Conservation (phyloP, 2,329 filamentous ascomycete genomes). For the Xylariales sp. region DNA sequence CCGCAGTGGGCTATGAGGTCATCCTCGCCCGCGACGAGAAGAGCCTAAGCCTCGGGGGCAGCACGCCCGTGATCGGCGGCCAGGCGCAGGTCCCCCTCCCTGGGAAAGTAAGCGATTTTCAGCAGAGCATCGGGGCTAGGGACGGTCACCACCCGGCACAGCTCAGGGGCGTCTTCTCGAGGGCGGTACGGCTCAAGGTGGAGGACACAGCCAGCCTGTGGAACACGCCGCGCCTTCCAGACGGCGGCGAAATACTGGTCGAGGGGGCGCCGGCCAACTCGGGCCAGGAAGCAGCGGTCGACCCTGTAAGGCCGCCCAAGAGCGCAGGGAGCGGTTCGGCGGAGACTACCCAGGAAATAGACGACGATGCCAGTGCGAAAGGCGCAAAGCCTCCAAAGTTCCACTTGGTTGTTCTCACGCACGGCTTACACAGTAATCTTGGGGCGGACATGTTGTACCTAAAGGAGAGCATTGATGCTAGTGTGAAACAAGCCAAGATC, state of each 20-base stretch:
- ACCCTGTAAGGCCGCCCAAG: conserved; percentile 15
- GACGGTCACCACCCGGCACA: conserved; percentile 59
- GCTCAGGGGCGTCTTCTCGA: conserved; percentile 76
- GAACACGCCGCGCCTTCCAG: conserved; percentile 85
- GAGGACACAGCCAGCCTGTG: conserved; percentile 88
- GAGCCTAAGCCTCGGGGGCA: conserved; percentile 66
- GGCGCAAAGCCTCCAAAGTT: conserved; percentile 67
- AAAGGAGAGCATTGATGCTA: conserved; percentile 93
- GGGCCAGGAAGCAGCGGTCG: conserved; percentile 13
- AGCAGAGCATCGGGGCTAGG: conserved; percentile 54
- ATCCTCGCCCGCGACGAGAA: conserved; percentile 81
- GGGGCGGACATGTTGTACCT: conserved; percentile 95
- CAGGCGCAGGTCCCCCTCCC: conserved; percentile 53
- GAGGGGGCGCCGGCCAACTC: conserved; percentile 22
- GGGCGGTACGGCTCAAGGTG: conserved; percentile 70
- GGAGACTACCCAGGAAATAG: conserved; percentile 8
- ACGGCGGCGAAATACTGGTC: conserved; percentile 49
- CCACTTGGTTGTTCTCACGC: conserved; percentile 87
- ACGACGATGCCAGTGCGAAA: conserved; percentile 14
- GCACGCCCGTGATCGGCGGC: conserved; percentile 40
- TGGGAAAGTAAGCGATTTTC: conserved; percentile 73
- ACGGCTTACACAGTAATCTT: conserved; percentile 92
- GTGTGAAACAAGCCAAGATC: conserved; percentile 67
- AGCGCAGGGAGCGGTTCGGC: not conserved
- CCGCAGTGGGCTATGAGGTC: conserved; percentile 83